These are phyloP conservation scores for Cytospora piceae DNA, from an alignment of 2,329 filamentous ascomycete species.

Conservation along the genomic window DNA sequence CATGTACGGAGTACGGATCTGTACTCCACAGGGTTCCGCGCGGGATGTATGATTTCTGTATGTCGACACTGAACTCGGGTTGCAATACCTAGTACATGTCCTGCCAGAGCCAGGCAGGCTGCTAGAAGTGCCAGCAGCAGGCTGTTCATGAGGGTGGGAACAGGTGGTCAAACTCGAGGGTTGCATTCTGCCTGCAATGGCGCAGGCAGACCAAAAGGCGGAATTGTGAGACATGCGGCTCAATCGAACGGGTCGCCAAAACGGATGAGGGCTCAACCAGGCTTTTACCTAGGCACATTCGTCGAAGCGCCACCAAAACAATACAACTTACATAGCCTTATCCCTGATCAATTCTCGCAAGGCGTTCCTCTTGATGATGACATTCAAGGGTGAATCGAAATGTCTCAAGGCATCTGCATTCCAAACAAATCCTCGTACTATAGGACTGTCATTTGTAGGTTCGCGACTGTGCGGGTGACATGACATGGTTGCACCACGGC, in stretches of 20 bases:
- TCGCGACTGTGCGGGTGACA: neutral
- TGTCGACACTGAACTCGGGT: neutral
- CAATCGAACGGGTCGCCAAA: slow-evolving; percentile 17
- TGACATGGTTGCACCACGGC: neutral
- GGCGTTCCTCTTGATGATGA: slow-evolving; percentile 3
- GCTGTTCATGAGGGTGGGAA: neutral
- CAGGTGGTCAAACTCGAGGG: slow-evolving; percentile 15
- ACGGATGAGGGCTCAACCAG: slow-evolving; percentile 6
- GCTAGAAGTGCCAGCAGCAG: slow-evolving; percentile 6
- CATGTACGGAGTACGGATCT: slow-evolving; percentile 4
- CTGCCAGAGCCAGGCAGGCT: neutral
- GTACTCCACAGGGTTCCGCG: slow-evolving; percentile 12
- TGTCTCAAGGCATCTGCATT: neutral
- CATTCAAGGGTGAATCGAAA: neutral
- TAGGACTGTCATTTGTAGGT: neutral
- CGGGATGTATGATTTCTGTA: slow-evolving; percentile 2
- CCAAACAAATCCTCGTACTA: neutral
- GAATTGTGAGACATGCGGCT: slow-evolving; percentile 22
- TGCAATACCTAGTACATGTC: neutral
- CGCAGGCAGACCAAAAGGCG: slow-evolving; percentile 21
- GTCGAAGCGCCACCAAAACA: neutral
- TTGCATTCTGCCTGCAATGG: slow-evolving; percentile 21
- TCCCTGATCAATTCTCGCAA: slow-evolving; percentile 8
- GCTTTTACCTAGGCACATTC: slow-evolving; percentile 27
- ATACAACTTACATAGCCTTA: slow-evolving; percentile 8